Base-by-base conservation (phyloP, 169 alveolate genomes). In the Plasmodium chabaudi region DNA sequence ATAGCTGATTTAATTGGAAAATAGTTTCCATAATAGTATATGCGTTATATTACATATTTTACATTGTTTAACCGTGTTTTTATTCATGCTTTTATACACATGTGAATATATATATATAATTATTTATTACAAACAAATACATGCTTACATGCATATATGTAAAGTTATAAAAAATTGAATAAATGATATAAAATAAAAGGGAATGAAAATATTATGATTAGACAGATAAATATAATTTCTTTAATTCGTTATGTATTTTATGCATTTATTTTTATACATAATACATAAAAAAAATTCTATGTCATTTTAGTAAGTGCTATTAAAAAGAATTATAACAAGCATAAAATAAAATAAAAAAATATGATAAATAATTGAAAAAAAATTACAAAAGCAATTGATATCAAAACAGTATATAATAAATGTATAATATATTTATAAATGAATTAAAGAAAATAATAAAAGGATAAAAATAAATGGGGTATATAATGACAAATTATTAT, bases 121-220 rank as follows among this genome's bases (percentile, higher is more conserved):
- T 57, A 49, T 19, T 61, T 34, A 21, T 21, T 27, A 47, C 17
- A 68, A 13, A 46, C 15, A 19, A 4, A 19, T 15, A 68, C 49
- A 47, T 57, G 13, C 42, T 21, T 21, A 61, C 49, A 25, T 27
- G 13, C 21, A 10, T 61, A 61, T 61, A 15, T 19, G 19, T 19
- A 61, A 19, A 61, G 19, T 9, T 60, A 60, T 60, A 60, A 19
- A 60, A 19, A 61, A 19, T 19, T 65, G 55, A 15, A 34, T 39
- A 65, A 15, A 21, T 39, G 25, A 39, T 39, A 65, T 15, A 51
- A 15, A 61, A 61, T 9, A 61, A 61, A 9, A 61, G 13, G 12
- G 13, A 61, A 17, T 21, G 71, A 27, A 47, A 61, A 61, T 61
- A 61, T 21, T 12, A 12, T 71, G 57, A 71, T 53, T 53, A 71